Conservation (phyloP, 2,329 filamentous ascomycete genomes). For the Colletotrichum lini region DNA sequence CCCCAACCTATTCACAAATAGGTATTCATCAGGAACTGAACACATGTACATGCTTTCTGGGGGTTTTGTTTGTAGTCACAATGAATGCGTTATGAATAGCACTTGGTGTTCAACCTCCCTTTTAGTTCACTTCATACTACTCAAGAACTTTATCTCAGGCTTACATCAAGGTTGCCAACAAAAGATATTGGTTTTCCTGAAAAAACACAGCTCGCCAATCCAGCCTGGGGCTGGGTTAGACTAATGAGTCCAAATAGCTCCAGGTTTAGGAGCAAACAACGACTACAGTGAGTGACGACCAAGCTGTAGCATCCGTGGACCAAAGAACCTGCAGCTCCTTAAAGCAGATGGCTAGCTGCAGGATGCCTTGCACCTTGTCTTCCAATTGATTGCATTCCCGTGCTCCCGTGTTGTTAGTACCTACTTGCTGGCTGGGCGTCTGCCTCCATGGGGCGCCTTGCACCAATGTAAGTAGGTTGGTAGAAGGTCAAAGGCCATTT, state of each 20-base stretch:
- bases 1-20: not conserved
- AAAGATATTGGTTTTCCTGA: too few relatives aligned
- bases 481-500: not conserved
- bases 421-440: not conserved
- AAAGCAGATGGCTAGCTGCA: conserved; percentile 5
- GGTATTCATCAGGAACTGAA: not conserved
- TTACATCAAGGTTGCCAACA: not conserved
- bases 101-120: not conserved
- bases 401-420: not conserved
- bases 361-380: conserved; percentile 14
- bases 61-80: not conserved
- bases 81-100: not conserved
- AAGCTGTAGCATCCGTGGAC: conserved; percentile 1
- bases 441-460: not conserved
- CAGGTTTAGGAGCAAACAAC: not conserved
- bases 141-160: not conserved
- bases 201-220: not conserved
- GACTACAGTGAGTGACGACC: too few relatives aligned
- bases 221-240: not conserved
- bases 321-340: not conserved
- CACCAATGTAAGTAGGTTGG: not conserved
- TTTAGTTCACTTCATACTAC: not conserved
- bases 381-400: not conserved
- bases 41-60: not conserved
- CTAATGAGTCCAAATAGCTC: not conserved